These are phyloP conservation scores for Penicillium crystallinum DNA, from an alignment of 495 filamentous ascomycete species.

Conservation along the genomic window DNA sequence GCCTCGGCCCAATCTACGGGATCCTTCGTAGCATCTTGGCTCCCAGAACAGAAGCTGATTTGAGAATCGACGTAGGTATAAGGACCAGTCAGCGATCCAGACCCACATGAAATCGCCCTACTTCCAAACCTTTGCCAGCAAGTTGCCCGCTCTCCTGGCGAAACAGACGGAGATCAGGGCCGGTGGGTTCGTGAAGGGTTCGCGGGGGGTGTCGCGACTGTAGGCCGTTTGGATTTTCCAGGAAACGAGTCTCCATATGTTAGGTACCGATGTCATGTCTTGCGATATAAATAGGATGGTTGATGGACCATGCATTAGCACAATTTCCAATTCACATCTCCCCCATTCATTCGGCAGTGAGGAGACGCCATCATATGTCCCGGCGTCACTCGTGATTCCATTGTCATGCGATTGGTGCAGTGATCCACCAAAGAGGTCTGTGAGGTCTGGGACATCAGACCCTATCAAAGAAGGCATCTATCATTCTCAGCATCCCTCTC, in stretches of 20 bases:
- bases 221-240: conserved; percentile 1
- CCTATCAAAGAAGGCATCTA: conserved; percentile 8
- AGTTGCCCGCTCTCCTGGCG: conserved; percentile 17
- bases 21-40: neutral
- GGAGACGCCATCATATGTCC: conserved; percentile 5
- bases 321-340: neutral
- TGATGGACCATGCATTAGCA: neutral
- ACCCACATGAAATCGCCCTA: conserved; percentile 24
- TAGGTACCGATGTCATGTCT: neutral
- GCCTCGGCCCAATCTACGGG: conserved; percentile 15
- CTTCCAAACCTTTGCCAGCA: conserved; percentile 23
- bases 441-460: neutral
- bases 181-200: conserved; percentile 18
- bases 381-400: conserved; percentile 14
- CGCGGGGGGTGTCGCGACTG: conserved; percentile 22
- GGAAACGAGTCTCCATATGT: too few relatives aligned
- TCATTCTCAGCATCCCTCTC: too few relatives aligned
- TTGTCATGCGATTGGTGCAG: conserved; percentile 23
- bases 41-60: neutral
- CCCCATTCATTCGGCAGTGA: conserved; percentile 1
- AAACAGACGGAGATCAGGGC: conserved; percentile 26
- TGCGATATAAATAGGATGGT: conserved; percentile 14
- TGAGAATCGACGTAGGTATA: conserved; percentile 20
- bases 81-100: conserved; percentile 25
- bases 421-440: neutral